A percentile compares a stretch with the other conserved stretches of the same genome.
Conservation (phyloP, 129 eudicot genomes). For the Dittrichia graveolens region DNA sequence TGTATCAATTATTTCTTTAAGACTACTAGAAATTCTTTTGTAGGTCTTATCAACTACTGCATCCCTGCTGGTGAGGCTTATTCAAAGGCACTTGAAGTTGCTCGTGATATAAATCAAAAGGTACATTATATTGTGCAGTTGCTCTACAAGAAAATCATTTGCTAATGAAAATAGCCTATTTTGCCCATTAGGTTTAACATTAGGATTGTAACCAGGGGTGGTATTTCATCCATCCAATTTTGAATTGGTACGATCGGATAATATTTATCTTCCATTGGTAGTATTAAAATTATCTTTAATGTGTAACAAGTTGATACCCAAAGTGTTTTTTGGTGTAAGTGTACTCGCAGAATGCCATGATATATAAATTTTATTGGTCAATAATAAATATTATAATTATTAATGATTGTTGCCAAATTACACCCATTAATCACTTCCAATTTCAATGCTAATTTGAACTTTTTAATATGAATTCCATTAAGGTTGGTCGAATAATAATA, state of each 20-base stretch:
- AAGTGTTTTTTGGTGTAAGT: background rate
- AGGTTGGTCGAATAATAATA: too few species aligned
- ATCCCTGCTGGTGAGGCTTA: constrained; percentile 82
- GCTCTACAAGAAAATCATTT: background rate
- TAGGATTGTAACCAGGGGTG: constrained; percentile 1
- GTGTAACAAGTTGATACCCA: background rate
- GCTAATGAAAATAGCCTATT: background rate
- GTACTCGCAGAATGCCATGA: too few species aligned
- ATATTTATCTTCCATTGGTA: background rate
- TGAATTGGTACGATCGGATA: background rate
- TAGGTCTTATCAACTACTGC: constrained; percentile 89
- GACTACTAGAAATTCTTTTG: constrained; percentile 21
- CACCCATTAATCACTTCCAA: too few species aligned
- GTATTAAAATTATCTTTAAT: background rate
- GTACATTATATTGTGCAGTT: constrained; percentile 33
- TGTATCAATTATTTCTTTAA: background rate
- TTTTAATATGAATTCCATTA: too few species aligned
- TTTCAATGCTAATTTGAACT: too few species aligned
- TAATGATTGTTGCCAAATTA: too few species aligned
- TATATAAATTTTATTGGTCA: too few species aligned
- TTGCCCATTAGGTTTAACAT: background rate
- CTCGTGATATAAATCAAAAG: constrained; percentile 81
- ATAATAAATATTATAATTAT: too few species aligned
- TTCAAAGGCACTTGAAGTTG: constrained; percentile 87
- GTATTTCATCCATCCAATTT: background rate